Conservation (phyloP, 805 yeast species). For the Monosporozyma siamensis region DNA sequence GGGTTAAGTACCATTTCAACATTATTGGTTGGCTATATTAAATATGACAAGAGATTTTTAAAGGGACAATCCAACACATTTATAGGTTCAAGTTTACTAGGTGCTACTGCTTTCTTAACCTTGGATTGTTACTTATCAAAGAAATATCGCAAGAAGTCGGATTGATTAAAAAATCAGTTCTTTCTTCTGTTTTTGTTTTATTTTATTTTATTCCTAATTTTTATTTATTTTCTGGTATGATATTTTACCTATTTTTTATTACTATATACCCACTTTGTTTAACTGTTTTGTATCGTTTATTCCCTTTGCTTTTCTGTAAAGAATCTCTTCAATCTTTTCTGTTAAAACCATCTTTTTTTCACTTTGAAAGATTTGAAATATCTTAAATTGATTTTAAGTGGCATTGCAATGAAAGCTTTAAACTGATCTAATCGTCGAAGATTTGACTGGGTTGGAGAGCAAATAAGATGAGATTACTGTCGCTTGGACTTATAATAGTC, state of each 20-base stretch:
- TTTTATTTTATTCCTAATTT: too few relatives aligned
- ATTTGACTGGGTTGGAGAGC: too few relatives aligned
- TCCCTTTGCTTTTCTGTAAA: neutral
- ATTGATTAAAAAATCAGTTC: slow-evolving; percentile 15
- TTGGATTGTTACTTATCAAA: slow-evolving; percentile 46
- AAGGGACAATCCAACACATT: slow-evolving; percentile 36
- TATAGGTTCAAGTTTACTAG: slow-evolving; percentile 43
- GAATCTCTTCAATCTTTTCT: neutral
- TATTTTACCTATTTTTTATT: too few relatives aligned
- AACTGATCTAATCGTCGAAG: too few relatives aligned
- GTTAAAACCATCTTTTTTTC: neutral
- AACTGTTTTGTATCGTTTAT: neutral
- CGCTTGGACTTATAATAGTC: neutral
- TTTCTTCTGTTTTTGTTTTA: neutral
- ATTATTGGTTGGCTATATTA: slow-evolving; percentile 39
- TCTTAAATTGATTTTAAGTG: too few relatives aligned
- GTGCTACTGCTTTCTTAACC: slow-evolving; percentile 44
- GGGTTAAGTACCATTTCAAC: slow-evolving; percentile 41
- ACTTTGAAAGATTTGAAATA: neutral
- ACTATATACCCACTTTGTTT: neutral
- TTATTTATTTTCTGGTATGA: too few relatives aligned
- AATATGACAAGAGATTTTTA: slow-evolving; percentile 41
- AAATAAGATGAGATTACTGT: neutral
- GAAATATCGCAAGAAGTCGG: slow-evolving; percentile 46
- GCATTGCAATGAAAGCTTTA: too few relatives aligned